Evolutionary conservation across 1,139 yeast genomes (phyloP), one percentile per base, ranked within the genome.

Genomic region (Zygosaccharomyces sapae): DNA sequence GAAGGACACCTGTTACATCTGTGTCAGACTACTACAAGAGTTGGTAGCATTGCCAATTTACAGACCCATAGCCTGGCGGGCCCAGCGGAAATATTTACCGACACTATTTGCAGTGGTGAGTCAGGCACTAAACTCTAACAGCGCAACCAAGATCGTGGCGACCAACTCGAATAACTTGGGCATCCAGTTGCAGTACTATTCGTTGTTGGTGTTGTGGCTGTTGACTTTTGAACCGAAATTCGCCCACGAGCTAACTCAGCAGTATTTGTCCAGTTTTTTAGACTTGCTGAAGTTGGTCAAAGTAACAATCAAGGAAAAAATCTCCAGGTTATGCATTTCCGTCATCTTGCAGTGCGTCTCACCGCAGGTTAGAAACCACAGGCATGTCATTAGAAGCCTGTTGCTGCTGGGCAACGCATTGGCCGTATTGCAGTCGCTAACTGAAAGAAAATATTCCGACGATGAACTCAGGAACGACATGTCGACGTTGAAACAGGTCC

Each of bases 391-490:
- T 44, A 77, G 89, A 59, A 84, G 86, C 54, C 74, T 89, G 46
- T 73, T 90, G 45, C 72, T 92, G 53, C 78, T 86, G 54, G 86
- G 86, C 52, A 86, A 85, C 58, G 95, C 95, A 2, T 73, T 87
- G 51, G 77, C 81, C 44, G 75, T 81, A 7, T 72, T 87, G 50
- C 80, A 78, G 56, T 80, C 83, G 47, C 76, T 92, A 57, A 77
- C 80, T 55, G 92, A 86, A 55, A 76, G 97, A 60, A 92, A 92
- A 67, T 90, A 95, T 82, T 86, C 96, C 9, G 99, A 92, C 66
- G 95, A 88, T 55, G 99, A 92, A 66, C 78, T 94, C 56, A 78
- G 86, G 44, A 75, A 72, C 33, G 97, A 90, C 66, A 76, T 94
- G 55, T 72, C 72, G 29, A 67, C 70, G 41, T 72, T 92, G 56